These are phyloP conservation scores for Abrus pulchellus DNA, from an alignment of 306 rosid genomes.

Conservation along the genomic window DNA sequence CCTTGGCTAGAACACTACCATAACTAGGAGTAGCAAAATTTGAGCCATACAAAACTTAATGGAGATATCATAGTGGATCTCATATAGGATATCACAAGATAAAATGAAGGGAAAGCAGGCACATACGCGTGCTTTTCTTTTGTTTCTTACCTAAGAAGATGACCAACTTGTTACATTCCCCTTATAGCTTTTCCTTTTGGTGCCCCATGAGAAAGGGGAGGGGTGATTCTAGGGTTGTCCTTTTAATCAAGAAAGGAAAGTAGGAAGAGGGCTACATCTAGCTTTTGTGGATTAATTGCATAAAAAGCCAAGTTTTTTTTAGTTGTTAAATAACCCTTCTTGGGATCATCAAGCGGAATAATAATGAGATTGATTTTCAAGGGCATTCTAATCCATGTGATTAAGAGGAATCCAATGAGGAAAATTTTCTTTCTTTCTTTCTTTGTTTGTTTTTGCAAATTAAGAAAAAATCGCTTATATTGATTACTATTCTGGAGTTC, in stretches of 20 bases:
- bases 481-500: too few species aligned
- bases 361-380: conserved; percentile 46
- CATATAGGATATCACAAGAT: conserved; percentile 47
- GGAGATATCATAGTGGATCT: conserved; percentile 50
- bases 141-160: conserved; percentile 45
- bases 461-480: conserved; percentile 19
- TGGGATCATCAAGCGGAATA: conserved; percentile 64
- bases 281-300: conserved; percentile 38
- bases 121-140: conserved; percentile 47
- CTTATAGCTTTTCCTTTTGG: conserved; percentile 34
- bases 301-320: conserved; percentile 24
- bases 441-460: background rate
- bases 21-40: conserved; percentile 33
- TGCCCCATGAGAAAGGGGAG: conserved; percentile 29
- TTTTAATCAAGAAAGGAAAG: conserved; percentile 49
- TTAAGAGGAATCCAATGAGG: conserved; percentile 74
- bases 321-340: conserved; percentile 41
- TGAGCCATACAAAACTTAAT: conserved; percentile 34
- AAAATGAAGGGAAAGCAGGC: conserved; percentile 28
- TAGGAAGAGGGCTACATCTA: conserved; percentile 24
- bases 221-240: conserved; percentile 11
- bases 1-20: conserved; percentile 31
- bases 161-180: conserved; percentile 36
- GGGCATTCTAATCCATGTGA: conserved; percentile 56
- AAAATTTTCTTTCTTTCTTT: conserved; percentile 6